Evolutionary conservation across 306 rosid genomes (phyloP), one percentile per base, ranked within the genome.

Genomic region (Arachis stenosperma): DNA sequence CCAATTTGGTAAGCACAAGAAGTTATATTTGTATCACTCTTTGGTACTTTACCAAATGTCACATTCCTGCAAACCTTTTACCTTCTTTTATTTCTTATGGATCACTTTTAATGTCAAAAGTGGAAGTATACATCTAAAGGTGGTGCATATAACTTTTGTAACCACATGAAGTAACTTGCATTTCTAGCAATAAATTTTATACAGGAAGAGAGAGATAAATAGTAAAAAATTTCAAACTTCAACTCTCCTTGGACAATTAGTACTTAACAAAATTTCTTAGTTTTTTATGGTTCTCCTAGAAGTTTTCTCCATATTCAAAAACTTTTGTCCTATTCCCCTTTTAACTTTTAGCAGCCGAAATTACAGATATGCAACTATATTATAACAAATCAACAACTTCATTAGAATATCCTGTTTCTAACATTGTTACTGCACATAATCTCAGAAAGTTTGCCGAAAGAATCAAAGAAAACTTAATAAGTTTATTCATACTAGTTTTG

Each of bases 1-100:
- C 97, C 97, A 27, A 86, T 89, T 70, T 93, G 97, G 97, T 93
- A 75, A 70, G 79, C 79, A 51, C 77, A 51, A 75, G 67, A 60
- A 33, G 1, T 22, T 22, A 22, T 22, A 22, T 22, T 22, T 22
- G 27, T 1, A 22, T 22, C 27, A 22, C 27, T 22, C 27, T 22
- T 22, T 22, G 27, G 27, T 22, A 22, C 27, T 22, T 22, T 22
- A 22, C 27, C 27, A 22, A 22, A 22, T 22, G 27, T 22, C 27
- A 22, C 27, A 22, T 22, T 22, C 27, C 27, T 22, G 27, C 27
- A 22, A 22, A 22, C 27, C 27, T 22, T 22, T 22, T 22, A 22
- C 1, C 27, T 22, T 22, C 27, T 22, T 22, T 22, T 22, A 22
- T 22, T 22, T 22, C 27, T 22, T 22, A 22, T 22, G 1, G 27